These are phyloP conservation scores for Monilinia fructicola DNA, from an alignment of 2,329 filamentous ascomycete species.

Conservation along the genomic window DNA sequence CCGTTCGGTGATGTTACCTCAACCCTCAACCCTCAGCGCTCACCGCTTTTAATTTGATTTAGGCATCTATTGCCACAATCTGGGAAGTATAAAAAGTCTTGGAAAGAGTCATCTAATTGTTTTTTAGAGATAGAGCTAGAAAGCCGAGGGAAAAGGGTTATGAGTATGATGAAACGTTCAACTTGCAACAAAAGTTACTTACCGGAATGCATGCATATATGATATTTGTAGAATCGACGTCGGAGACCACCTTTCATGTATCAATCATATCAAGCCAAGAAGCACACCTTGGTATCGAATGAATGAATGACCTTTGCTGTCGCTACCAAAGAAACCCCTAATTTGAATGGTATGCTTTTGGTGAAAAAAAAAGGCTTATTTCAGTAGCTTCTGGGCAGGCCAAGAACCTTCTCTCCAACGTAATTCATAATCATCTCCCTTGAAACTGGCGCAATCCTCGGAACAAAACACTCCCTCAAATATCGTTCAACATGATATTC, in stretches of 20 bases:
- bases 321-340: neutral
- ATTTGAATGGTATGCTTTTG: neutral
- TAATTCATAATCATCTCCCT: constrained; percentile 77
- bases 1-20: neutral
- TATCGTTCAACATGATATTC: constrained; percentile 67
- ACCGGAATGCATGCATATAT: neutral
- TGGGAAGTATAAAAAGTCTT: too few relatives aligned
- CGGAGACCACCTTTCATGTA: neutral
- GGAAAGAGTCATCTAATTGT: too few relatives aligned
- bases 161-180: neutral
- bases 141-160: too few relatives aligned
- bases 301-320: neutral
- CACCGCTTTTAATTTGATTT: neutral
- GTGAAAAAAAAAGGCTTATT: neutral
- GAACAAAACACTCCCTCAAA: constrained; percentile 63
- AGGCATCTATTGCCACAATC: too few relatives aligned
- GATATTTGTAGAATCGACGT: neutral
- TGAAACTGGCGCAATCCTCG: constrained; percentile 63
- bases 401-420: constrained; percentile 66
- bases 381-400: constrained; percentile 66
- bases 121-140: neutral
- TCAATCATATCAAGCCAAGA: neutral
- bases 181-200: neutral
- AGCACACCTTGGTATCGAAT: neutral
- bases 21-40: neutral